A percentile compares a stretch with the other conserved stretches of the same genome.
These are phyloP conservation scores for Trichoderma simmonsii DNA, from an alignment of 2,329 filamentous ascomycete species.

Conservation along the genomic window DNA sequence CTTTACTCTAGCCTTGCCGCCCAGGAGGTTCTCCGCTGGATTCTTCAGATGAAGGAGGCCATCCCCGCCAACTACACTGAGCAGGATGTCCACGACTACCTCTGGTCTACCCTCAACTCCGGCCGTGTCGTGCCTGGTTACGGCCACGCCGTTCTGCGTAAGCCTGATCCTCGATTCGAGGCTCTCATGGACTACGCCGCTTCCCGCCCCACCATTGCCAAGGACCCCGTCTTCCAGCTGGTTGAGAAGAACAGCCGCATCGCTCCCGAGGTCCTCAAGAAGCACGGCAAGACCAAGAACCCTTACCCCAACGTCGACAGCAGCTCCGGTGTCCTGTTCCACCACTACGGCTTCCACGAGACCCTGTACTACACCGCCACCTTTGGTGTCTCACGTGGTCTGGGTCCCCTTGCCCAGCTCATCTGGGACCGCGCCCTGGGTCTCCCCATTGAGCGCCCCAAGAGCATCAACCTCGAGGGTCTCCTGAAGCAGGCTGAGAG, in stretches of 20 bases:
- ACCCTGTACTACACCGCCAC: constrained; percentile 88
- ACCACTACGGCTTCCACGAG: constrained; percentile 97
- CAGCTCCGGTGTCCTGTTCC: constrained; percentile 88
- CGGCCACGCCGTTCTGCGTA: constrained; percentile 91
- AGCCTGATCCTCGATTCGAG: constrained; percentile 94
- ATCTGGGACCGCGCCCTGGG: constrained; percentile 95
- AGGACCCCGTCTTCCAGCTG: constrained; percentile 87
- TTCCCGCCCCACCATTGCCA: constrained; percentile 76
- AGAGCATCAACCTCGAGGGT: constrained; percentile 92
- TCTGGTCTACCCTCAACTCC: constrained; percentile 90
- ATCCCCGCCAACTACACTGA: constrained; percentile 78
- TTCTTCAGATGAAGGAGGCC: constrained; percentile 87
- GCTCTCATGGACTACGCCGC: constrained; percentile 95
- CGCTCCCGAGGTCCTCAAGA: constrained; percentile 81
- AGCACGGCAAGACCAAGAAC: constrained; percentile 98
- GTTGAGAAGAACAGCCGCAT: constrained; percentile 92
- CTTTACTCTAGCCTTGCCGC: constrained; percentile 67
- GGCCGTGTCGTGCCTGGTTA: constrained; percentile 94
- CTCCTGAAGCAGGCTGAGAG: constrained; percentile 66
- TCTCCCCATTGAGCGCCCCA: constrained; percentile 93
- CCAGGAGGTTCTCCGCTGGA: constrained; percentile 96
- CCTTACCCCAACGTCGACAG: constrained; percentile 97
- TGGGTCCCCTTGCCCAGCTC: constrained; percentile 89
- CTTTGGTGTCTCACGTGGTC: constrained; percentile 64
- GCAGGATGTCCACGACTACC: constrained; percentile 79